Percentiles rank a stretch among this genome's conserved stretches.
phyloP scores from a whole-genome alignment of 2,329 filamentous ascomycete genomes.

The Neoascochyta sp. region DNA sequence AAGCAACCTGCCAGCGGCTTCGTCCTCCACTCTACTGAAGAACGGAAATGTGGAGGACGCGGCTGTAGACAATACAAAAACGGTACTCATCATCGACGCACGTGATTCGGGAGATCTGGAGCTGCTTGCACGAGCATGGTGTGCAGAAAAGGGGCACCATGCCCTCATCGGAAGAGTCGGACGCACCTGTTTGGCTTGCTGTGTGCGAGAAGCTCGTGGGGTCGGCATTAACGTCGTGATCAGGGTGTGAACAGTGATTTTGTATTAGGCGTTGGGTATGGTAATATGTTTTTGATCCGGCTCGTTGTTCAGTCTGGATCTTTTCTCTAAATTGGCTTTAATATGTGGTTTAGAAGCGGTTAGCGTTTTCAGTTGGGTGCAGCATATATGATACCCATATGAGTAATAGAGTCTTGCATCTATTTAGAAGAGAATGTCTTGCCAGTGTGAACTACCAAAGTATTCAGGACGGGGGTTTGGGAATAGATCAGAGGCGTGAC shows the following conservation, averaged over 20 bases:
- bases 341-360: background rate
- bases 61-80: constrained; percentile 20
- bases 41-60: constrained; percentile 11
- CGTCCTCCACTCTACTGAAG: constrained; percentile 10
- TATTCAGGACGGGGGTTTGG: constrained; percentile 1
- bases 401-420: constrained; percentile 1
- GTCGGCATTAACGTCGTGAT: constrained; percentile 66
- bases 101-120: constrained; percentile 63
- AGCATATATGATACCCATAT: constrained; percentile 5
- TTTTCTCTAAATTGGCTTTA: background rate
- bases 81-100: constrained; percentile 45
- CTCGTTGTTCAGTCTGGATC: background rate
- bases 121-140: constrained; percentile 67
- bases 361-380: background rate
- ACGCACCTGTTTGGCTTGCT: constrained; percentile 69
- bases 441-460: constrained; percentile 1
- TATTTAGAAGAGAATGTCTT: constrained; percentile 1
- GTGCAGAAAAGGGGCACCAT: constrained; percentile 70
- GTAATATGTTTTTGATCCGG: no score
- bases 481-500: constrained; percentile 1
- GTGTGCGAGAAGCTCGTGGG: constrained; percentile 69
- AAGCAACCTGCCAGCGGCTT: constrained; percentile 13
- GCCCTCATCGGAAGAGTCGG: constrained; percentile 65
- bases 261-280: no score
- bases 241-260: constrained; percentile 27